Percentiles rank a stretch among this genome's conserved stretches.
phyloP scores from a whole-genome alignment of 768 basidiomycete genomes.

The Hygrophoropsis aurantiaca region DNA sequence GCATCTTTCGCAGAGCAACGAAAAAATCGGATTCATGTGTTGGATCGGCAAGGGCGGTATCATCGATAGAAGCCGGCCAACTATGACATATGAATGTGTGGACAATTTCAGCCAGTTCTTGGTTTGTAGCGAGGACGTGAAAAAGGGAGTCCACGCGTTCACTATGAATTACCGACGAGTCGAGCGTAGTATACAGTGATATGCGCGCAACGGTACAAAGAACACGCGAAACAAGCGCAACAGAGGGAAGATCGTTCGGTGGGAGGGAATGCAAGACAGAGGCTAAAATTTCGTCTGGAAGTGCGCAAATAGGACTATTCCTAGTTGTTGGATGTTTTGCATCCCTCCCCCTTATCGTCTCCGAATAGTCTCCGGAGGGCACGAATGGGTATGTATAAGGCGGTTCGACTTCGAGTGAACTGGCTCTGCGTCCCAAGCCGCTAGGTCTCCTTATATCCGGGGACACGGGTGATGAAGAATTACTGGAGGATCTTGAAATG shows the following conservation, averaged over 20 bases:
- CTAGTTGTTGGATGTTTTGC: constrained; percentile 13
- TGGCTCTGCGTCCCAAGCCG: constrained; percentile 29
- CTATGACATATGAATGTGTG: constrained; percentile 20
- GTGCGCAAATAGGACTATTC: constrained; percentile 14
- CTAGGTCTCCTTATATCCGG: constrained; percentile 33
- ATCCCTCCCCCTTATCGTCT: constrained; percentile 2
- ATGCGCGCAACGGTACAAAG: constrained; percentile 21
- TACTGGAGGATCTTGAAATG: constrained; percentile 23
- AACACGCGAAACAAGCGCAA: constrained; percentile 23
- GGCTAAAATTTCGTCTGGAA: constrained; percentile 19
- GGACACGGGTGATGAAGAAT: constrained; percentile 19
- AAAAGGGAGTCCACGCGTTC: constrained; percentile 16
- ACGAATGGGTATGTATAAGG: constrained; percentile 2
- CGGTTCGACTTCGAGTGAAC: constrained; percentile 22
- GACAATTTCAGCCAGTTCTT: constrained; percentile 23
- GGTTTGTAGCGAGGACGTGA: constrained; percentile 14
- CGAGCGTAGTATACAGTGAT: constrained; percentile 20
- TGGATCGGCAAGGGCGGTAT: constrained; percentile 6
- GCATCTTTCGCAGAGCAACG: constrained; percentile 28
- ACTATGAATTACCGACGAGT: constrained; percentile 14
- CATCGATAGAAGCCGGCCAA: constrained; percentile 18
- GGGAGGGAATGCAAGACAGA: constrained; percentile 21
- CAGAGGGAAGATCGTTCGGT: constrained; percentile 12
- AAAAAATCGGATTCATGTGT: constrained; percentile 14
- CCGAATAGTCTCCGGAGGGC: constrained; percentile 1